These are phyloP conservation scores for Haplosporangium sp. DNA, from an alignment of 371 early-diverging fungal genomes.

Conservation along the genomic window DNA sequence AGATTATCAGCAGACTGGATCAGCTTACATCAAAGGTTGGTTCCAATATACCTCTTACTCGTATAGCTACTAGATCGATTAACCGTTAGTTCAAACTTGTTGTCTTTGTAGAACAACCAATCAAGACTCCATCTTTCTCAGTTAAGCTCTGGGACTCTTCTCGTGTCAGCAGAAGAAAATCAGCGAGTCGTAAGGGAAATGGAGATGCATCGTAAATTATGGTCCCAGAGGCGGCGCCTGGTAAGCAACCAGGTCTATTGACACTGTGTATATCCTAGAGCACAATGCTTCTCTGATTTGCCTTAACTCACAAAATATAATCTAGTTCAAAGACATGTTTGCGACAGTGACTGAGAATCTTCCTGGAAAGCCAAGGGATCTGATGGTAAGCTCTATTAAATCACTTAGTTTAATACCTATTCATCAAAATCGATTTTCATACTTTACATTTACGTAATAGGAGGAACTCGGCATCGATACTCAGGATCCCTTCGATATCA, in stretches of 20 bases:
- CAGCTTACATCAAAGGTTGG: conserved; percentile 28
- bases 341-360: conserved; percentile 44
- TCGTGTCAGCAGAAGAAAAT: conserved; percentile 34
- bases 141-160: conserved; percentile 29
- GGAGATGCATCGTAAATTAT: conserved; percentile 37
- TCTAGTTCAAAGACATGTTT: conserved; percentile 55
- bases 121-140: conserved; percentile 15
- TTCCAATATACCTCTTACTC: neutral
- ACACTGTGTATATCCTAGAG: neutral
- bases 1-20: conserved; percentile 17
- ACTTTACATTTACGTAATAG: conserved; percentile 1
- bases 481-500: conserved; percentile 38
- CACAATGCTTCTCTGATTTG: no score
- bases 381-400: conserved; percentile 21
- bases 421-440: no score
- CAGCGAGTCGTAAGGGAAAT: conserved; percentile 29
- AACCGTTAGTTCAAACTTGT: neutral
- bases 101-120: conserved; percentile 28
- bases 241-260: conserved; percentile 12
- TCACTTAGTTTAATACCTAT: neutral
- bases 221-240: conserved; percentile 41
- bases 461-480: conserved; percentile 45
- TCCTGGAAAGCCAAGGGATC: conserved; percentile 48
- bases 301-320: neutral
- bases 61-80: neutral